Conservation (phyloP, 495 filamentous ascomycete genomes). For the Neurospora terricola region DNA sequence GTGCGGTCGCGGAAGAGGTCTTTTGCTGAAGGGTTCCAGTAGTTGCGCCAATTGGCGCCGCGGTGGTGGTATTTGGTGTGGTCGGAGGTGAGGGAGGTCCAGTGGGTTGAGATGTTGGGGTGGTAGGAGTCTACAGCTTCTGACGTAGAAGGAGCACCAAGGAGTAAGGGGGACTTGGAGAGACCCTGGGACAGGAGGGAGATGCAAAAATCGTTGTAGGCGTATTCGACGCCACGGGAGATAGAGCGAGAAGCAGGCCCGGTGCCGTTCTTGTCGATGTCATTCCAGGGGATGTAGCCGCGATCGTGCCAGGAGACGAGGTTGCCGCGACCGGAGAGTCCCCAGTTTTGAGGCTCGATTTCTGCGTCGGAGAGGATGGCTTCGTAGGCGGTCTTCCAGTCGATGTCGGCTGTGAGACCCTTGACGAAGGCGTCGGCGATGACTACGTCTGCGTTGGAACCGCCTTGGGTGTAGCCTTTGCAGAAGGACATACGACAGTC, state of each 20-base stretch:
- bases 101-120: not conserved
- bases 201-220: conserved; percentile 61
- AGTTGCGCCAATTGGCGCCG: conserved; percentile 46
- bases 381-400: conserved; percentile 60
- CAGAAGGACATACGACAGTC: conserved; percentile 52
- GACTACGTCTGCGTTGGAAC: conserved; percentile 64
- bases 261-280: conserved; percentile 48
- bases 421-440: conserved; percentile 61
- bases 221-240: conserved; percentile 61
- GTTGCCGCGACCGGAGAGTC: conserved; percentile 53
- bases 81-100: conserved; percentile 21
- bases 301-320: conserved; percentile 50
- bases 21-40: conserved; percentile 37
- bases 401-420: conserved; percentile 45
- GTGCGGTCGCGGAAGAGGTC: conserved; percentile 20
- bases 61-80: conserved; percentile 47
- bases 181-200: conserved; percentile 44
- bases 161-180: no score
- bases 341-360: conserved; percentile 52
- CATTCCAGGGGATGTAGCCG: conserved; percentile 52
- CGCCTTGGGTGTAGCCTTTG: conserved; percentile 63
- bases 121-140: no score
- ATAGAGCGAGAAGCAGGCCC: conserved; percentile 53
- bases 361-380: conserved; percentile 65
- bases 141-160: no score